Evolutionary conservation across 139 green algal genomes (phyloP).

Genomic region (Picocystis salinarum): DNA sequence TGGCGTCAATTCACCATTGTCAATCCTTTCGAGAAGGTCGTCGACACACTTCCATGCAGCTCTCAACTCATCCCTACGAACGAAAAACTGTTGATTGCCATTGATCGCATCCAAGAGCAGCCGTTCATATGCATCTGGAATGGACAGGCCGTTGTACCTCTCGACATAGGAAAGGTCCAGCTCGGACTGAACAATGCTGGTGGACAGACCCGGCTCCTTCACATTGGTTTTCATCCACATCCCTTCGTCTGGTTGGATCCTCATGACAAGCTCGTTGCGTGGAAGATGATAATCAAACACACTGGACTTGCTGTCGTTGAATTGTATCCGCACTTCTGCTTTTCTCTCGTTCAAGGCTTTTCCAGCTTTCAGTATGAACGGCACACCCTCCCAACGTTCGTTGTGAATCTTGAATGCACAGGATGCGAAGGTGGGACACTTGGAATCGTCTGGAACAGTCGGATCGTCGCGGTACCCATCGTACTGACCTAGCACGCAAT

Average conservation of each 20-base stretch:
- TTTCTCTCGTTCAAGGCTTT: slow-evolving; percentile 70
- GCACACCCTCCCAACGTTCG: slow-evolving; percentile 71
- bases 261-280: slow-evolving; percentile 89
- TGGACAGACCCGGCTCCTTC: slow-evolving; percentile 43
- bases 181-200: slow-evolving; percentile 16
- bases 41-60: slow-evolving; percentile 88
- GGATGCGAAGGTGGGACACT: slow-evolving; percentile 74
- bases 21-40: slow-evolving; percentile 65
- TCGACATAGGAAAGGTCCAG: slow-evolving; percentile 59
- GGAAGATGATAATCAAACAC: slow-evolving; percentile 20
- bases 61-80: slow-evolving; percentile 61
- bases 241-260: slow-evolving; percentile 58
- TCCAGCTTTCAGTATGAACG: slow-evolving; percentile 62
- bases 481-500: slow-evolving; percentile 89
- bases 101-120: slow-evolving; percentile 80
- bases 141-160: slow-evolving; percentile 9
- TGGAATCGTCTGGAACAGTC: slow-evolving; percentile 54
- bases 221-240: slow-evolving; percentile 88
- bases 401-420: slow-evolving; percentile 68
- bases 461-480: slow-evolving; percentile 76
- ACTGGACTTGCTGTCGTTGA: slow-evolving; percentile 5
- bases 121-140: slow-evolving; percentile 54
- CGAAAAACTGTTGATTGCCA: slow-evolving; percentile 89
- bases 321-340: slow-evolving; percentile 38
- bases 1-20: slow-evolving; percentile 26